These are phyloP conservation scores for Orobanche coerulescens DNA, from an alignment of 257 asterid genomes.

Conservation along the genomic window DNA sequence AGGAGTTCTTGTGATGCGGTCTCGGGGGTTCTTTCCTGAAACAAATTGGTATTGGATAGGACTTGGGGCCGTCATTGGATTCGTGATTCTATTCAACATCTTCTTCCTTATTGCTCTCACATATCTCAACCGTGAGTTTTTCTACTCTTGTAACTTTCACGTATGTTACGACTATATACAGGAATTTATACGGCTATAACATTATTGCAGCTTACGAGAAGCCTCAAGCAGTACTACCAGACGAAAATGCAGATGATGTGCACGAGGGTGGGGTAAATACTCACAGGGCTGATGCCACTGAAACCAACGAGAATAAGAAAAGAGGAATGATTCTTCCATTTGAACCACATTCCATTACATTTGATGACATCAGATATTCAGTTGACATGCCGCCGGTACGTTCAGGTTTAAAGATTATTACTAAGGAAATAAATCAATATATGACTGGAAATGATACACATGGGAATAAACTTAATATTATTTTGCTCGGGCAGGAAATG, in stretches of 20 bases:
- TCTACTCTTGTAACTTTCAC: not conserved
- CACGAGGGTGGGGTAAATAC: too few species aligned
- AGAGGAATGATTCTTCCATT: constrained; percentile 75
- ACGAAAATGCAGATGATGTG: not conserved
- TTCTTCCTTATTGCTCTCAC: constrained; percentile 40
- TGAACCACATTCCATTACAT: constrained; percentile 63
- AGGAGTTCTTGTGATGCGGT: constrained; percentile 40
- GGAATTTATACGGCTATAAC: not conserved
- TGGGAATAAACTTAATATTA: not conserved
- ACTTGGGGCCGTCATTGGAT: constrained; percentile 48
- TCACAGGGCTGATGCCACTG: too few species aligned
- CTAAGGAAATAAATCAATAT: not conserved
- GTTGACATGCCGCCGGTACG: constrained; percentile 69
- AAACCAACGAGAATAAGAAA: constrained; percentile 22
- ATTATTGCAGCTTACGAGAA: not conserved
- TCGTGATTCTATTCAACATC: constrained; percentile 44
- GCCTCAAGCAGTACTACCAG: not conserved
- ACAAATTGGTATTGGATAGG: constrained; percentile 76
- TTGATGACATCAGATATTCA: constrained; percentile 56
- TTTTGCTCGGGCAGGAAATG: constrained; percentile 49
- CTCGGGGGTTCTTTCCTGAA: constrained; percentile 46
- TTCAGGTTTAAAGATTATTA: not conserved
- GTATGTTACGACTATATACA: too few species aligned
- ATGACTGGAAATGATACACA: too few species aligned
- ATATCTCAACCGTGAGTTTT: constrained; percentile 52